Conservation (phyloP, 768 basidiomycete species). For the Gyrodon lividus region DNA sequence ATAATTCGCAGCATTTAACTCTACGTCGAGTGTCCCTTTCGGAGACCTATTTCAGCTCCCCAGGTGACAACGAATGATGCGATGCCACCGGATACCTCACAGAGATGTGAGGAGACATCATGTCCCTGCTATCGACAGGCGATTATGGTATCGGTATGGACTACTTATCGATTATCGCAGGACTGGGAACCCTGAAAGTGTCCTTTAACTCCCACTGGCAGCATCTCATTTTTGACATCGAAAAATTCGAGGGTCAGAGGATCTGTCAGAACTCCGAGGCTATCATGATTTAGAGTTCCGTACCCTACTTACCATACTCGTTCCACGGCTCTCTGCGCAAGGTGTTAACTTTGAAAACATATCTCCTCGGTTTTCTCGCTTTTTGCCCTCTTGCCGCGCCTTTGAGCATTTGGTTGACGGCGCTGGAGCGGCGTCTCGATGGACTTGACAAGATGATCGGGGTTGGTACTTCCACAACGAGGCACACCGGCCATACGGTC, state of each 20-base stretch:
- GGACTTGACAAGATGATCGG: background rate
- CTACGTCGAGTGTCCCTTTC: background rate
- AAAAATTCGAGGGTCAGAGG: slow-evolving; percentile 1
- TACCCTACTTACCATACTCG: background rate
- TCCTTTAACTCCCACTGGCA: background rate
- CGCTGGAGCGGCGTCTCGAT: background rate
- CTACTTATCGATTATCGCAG: too few relatives aligned
- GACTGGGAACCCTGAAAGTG: background rate
- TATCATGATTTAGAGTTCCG: background rate
- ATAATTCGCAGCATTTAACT: background rate
- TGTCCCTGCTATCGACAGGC: too few relatives aligned
- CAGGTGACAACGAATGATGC: background rate
- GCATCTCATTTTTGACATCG: background rate
- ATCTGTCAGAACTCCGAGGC: background rate
- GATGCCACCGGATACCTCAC: background rate
- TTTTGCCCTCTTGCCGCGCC: background rate
- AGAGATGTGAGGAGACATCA: too few relatives aligned
- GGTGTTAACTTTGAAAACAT: background rate
- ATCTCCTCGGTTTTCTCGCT: slow-evolving; percentile 17
- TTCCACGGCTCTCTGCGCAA: background rate
- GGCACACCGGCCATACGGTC: background rate
- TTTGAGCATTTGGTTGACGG: background rate
- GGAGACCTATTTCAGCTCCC: background rate
- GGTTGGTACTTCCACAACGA: too few relatives aligned
- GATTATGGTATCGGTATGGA: too few relatives aligned